Evolutionary conservation across 2,329 filamentous ascomycete species (phyloP).

Genomic region (Nemania bipapillata): DNA sequence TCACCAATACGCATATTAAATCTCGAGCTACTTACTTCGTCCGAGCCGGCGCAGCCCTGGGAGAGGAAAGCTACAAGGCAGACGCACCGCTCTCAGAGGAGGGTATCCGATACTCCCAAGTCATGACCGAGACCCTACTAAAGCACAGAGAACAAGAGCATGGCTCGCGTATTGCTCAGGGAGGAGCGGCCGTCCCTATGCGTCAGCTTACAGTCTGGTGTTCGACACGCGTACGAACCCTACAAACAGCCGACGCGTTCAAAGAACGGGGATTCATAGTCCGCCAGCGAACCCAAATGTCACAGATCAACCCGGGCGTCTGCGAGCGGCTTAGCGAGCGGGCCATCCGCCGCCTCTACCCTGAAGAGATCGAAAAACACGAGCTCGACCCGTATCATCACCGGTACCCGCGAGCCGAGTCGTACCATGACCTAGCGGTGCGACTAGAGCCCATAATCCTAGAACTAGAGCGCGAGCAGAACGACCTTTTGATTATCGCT

Average conservation of each 20-base stretch:
- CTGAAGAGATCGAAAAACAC: conserved; percentile 92
- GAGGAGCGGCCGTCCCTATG: conserved; percentile 73
- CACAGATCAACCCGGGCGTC: conserved; percentile 94
- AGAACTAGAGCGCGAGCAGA: conserved; percentile 94
- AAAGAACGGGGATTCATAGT: conserved; percentile 83
- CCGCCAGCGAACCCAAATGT: conserved; percentile 93
- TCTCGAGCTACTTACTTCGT: conserved; percentile 92
- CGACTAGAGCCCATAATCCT: conserved; percentile 97
- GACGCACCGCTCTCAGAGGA: conserved; percentile 85
- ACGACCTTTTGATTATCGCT: conserved; percentile 96
- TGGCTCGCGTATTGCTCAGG: conserved; percentile 72
- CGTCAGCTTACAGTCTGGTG: conserved; percentile 93
- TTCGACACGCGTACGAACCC: conserved; percentile 86
- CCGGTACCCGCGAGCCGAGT: conserved; percentile 94
- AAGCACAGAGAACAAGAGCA: conserved; percentile 86
- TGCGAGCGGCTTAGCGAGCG: conserved; percentile 92
- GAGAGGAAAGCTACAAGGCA: conserved; percentile 90
- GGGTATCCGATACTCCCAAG: conserved; percentile 81
- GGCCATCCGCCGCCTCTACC: conserved; percentile 82
- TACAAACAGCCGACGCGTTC: conserved; percentile 88
- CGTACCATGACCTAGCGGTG: conserved; percentile 98
- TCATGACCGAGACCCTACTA: conserved; percentile 85
- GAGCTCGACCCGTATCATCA: conserved; percentile 96
- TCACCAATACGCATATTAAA: conserved; percentile 97
- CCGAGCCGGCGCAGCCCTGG: conserved; percentile 83